Percentiles rank a stretch among this genome's conserved stretches.
phyloP scores from a whole-genome alignment of 2,329 filamentous ascomycete species.

The Teratosphaeria gauchensis region DNA sequence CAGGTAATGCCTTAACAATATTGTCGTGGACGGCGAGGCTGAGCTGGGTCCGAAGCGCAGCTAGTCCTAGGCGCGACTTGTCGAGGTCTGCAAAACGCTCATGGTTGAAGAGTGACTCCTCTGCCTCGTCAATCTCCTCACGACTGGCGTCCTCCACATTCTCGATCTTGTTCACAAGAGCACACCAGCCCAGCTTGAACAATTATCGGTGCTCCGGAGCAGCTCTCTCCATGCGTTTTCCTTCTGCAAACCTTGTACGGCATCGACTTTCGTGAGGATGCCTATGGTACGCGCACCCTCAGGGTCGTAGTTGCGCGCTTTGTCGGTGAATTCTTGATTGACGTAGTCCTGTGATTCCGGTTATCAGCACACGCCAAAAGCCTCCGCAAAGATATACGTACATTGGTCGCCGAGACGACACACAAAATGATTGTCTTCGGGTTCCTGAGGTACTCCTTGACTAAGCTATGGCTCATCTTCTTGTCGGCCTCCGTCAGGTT shows the following conservation, averaged over 20 bases:
- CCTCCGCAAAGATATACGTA: slow-evolving; percentile 29
- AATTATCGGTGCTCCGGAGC: not conserved
- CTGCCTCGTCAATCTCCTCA: not conserved
- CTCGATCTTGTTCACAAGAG: not conserved
- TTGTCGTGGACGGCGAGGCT: not conserved
- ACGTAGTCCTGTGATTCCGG: no score
- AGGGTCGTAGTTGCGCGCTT: not conserved
- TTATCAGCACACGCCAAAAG: no score
- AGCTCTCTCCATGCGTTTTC: not conserved
- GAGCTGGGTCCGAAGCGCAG: not conserved
- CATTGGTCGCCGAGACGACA: slow-evolving; percentile 33
- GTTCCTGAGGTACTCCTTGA: slow-evolving; percentile 29
- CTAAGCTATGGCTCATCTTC: slow-evolving; percentile 26
- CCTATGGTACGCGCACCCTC: not conserved
- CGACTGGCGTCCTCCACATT: not conserved
- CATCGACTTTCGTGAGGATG: not conserved
- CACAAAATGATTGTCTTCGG: slow-evolving; percentile 31
- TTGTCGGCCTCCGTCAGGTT: slow-evolving; percentile 27
- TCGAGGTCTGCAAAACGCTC: not conserved
- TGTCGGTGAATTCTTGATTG: not conserved
- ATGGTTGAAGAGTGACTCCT: not conserved
- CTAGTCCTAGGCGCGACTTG: not conserved
- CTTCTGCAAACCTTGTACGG: not conserved
- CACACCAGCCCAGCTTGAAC: not conserved
- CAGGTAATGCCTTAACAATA: not conserved